Percentiles rank a stretch among this genome's conserved stretches.
phyloP scores from a whole-genome alignment of 2,329 filamentous ascomycete species.

The Ceratocystis eucalypticola region DNA sequence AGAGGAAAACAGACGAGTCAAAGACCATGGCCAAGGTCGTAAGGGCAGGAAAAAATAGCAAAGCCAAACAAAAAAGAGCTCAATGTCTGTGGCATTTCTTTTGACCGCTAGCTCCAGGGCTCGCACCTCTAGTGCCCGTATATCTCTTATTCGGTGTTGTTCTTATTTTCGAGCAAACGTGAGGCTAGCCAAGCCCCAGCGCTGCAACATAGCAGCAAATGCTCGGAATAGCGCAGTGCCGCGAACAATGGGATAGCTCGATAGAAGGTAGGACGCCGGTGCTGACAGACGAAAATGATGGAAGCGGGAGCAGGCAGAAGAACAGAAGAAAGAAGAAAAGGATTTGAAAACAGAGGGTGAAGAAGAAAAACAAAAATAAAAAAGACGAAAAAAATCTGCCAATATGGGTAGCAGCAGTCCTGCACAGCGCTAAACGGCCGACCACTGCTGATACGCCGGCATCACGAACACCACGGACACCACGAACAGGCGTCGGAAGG shows the following conservation, averaged over 20 bases:
- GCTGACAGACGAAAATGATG: too few species aligned
- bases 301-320: too few species aligned
- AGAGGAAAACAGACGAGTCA: background rate
- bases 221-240: background rate
- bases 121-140: background rate
- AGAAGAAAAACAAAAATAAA: background rate
- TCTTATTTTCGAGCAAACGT: background rate
- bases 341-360: too few species aligned
- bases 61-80: slow-evolving; percentile 1
- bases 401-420: background rate
- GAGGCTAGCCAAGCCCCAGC: background rate
- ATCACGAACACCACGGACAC: background rate
- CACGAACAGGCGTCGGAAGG: background rate
- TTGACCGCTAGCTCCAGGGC: background rate
- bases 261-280: background rate
- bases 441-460: background rate
- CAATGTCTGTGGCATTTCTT: background rate
- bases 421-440: background rate
- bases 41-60: background rate
- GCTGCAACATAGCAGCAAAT: background rate
- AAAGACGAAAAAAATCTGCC: background rate
- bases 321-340: too few species aligned
- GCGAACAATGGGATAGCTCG: background rate
- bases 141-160: background rate
- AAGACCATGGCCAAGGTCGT: background rate